phyloP scores from a whole-genome alignment of 129 eudicot genomes.

The Glebionis coronaria region DNA sequence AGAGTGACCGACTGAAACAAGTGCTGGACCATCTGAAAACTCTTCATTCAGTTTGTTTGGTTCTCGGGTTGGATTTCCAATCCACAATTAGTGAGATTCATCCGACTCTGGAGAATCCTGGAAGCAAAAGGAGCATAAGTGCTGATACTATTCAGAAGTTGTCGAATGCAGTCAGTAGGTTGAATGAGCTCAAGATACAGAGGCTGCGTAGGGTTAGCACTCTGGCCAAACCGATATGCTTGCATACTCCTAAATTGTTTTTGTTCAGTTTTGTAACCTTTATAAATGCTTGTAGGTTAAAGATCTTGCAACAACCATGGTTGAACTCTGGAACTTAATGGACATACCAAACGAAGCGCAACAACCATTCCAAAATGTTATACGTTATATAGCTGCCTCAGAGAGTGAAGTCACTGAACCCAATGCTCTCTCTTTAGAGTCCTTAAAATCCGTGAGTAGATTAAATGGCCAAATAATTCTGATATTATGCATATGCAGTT shows the following conservation, averaged over 20 bases:
- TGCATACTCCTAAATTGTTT: slow-evolving; percentile 5
- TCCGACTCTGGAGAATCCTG: slow-evolving; percentile 50
- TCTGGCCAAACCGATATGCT: neutral
- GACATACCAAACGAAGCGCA: slow-evolving; percentile 74
- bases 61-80: slow-evolving; percentile 61
- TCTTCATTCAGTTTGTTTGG: slow-evolving; percentile 48
- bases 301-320: slow-evolving; percentile 69
- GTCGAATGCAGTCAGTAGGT: slow-evolving; percentile 35
- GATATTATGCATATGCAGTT: neutral
- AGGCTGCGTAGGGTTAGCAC: slow-evolving; percentile 53
- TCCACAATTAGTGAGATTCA: slow-evolving; percentile 37
- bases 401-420: slow-evolving; percentile 64
- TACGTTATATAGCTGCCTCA: slow-evolving; percentile 55
- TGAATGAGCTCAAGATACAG: slow-evolving; percentile 48
- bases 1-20: slow-evolving; percentile 64
- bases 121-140: slow-evolving; percentile 38
- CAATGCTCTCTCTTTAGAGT: slow-evolving; percentile 46
- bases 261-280: neutral
- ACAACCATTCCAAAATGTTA: slow-evolving; percentile 47
- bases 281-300: slow-evolving; percentile 53
- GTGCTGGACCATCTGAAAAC: slow-evolving; percentile 42
- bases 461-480: neutral
- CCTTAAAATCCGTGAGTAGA: slow-evolving; percentile 40
- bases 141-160: slow-evolving; percentile 42
- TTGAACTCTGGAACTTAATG: slow-evolving; percentile 78